Evolutionary conservation across 257 asterid species (phyloP), one percentile per base, ranked within the genome.

Genomic region (Phtheirospermum japonicum): DNA sequence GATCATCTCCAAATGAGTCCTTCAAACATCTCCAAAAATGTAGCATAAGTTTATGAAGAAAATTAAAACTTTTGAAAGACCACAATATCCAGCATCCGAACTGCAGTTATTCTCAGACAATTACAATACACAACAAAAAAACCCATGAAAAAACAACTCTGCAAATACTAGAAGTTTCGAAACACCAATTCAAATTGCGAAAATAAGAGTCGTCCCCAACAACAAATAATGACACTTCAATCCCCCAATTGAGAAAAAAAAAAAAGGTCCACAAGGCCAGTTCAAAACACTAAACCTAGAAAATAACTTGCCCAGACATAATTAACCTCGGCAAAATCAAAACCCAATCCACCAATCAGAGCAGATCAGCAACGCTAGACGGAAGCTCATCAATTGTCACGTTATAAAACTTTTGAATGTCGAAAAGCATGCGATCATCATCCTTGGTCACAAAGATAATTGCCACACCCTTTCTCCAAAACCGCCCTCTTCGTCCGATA

Each of bases 391-490:
- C 48, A 14, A 42, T 16, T 1, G 16, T 13, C 48, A 42, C 48
- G 12, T 42, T 42, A 13, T 42, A 42, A 42, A 42, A 42, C 48
- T 42, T 42, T 13, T 42, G 48, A 13, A 42, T 42, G 12, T 42
- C 48, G 12, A 67, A 52, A 19, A 82, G 85, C 88, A 82, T 82
- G 64, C 88, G 77, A 5, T 82, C 85, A 2, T 82, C 88, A 2
- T 76, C 85, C 54, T 53, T 74, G 28, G 86, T 82, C 11, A 80
- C 89, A 19, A 82, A 82, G 69, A 79, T 82, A 46, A 82, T 82
- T 4, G 88, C 88, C 17, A 79, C 85, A 65, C 85, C 88, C 78
- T 79, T 82, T 73, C 88, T 82, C 72, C 88, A 85, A 28, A 82
- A 82, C 31, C 88, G 66, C 16, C 88, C 85, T 67, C 83, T 82